Conservation (phyloP, 108 stramenopile genomes). For the Chaetoceros muelleri region DNA sequence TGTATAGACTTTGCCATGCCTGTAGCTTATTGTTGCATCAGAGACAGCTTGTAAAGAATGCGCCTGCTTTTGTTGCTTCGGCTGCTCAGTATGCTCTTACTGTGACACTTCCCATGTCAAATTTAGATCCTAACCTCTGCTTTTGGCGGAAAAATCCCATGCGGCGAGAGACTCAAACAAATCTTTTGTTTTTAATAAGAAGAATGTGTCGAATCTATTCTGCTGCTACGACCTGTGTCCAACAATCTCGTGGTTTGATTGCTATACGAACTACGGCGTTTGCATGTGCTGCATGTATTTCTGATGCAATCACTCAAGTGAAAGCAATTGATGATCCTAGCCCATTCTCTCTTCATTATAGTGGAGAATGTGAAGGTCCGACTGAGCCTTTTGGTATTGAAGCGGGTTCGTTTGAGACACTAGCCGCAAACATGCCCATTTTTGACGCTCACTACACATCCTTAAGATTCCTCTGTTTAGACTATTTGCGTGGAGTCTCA, state of each 20-base stretch:
- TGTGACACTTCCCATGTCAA: constrained; percentile 87
- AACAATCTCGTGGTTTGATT: constrained; percentile 91
- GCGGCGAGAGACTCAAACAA: constrained; percentile 86
- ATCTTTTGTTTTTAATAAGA: constrained; percentile 79
- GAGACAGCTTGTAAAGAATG: constrained; percentile 88
- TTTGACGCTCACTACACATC: constrained; percentile 80
- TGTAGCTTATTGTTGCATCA: constrained; percentile 95
- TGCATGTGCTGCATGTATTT: constrained; percentile 90
- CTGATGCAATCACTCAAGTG: constrained; percentile 92
- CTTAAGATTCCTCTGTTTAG: constrained; percentile 85
- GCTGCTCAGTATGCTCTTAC: constrained; percentile 94
- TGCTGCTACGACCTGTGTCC: constrained; percentile 85
- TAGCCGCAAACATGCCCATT: constrained; percentile 89
- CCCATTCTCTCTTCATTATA: constrained; percentile 91
- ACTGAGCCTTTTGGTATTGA: constrained; percentile 92
- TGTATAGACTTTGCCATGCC: constrained; percentile 84
- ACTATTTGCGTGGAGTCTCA: constrained; percentile 83
- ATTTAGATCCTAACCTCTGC: constrained; percentile 74
- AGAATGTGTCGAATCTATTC: constrained; percentile 82
- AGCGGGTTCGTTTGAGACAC: constrained; percentile 88
- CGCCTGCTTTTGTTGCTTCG: constrained; percentile 89
- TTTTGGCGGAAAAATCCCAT: constrained; percentile 90
- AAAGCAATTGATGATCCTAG: constrained; percentile 92
- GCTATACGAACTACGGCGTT: constrained; percentile 94
- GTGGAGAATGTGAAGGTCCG: constrained; percentile 90